phyloP scores from a whole-genome alignment of 202 grass and related monocot species.

The Carex sylvatica region DNA sequence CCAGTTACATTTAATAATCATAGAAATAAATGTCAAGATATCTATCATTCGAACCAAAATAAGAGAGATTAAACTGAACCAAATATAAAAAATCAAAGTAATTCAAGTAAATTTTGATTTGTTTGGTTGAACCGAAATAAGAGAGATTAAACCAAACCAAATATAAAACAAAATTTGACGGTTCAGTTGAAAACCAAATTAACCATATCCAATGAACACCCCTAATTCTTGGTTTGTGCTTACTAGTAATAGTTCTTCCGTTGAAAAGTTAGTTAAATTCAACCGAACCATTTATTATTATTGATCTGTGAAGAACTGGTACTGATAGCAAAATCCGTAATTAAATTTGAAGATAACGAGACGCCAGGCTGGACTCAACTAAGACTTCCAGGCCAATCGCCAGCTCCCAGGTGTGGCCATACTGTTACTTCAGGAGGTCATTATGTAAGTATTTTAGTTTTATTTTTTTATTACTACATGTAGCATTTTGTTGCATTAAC shows the following conservation, averaged over 20 bases:
- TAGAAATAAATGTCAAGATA: too few relatives aligned
- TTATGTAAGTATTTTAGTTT: constrained; percentile 63
- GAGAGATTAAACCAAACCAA: too few relatives aligned
- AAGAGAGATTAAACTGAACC: too few relatives aligned
- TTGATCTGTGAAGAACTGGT: not conserved
- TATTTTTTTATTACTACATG: not conserved
- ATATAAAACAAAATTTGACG: too few relatives aligned
- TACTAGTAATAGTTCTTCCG: not conserved
- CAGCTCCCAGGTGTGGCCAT: constrained; percentile 80
- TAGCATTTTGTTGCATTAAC: not conserved
- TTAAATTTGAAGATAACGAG: constrained; percentile 59
- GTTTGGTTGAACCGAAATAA: too few relatives aligned
- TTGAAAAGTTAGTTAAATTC: not conserved
- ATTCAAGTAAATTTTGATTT: too few relatives aligned
- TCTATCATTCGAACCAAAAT: too few relatives aligned
- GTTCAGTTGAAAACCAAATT: too few relatives aligned
- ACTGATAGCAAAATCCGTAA: not conserved
- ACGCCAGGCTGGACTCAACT: constrained; percentile 87
- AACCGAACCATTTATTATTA: not conserved
- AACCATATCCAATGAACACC: too few relatives aligned
- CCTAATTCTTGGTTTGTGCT: not conserved
- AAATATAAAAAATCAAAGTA: too few relatives aligned
- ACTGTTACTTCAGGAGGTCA: constrained; percentile 86
- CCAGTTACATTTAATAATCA: too few relatives aligned
- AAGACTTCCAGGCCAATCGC: constrained; percentile 83